Conservation (phyloP, 2,329 filamentous ascomycete species). For the Aspergillus ustus region DNA sequence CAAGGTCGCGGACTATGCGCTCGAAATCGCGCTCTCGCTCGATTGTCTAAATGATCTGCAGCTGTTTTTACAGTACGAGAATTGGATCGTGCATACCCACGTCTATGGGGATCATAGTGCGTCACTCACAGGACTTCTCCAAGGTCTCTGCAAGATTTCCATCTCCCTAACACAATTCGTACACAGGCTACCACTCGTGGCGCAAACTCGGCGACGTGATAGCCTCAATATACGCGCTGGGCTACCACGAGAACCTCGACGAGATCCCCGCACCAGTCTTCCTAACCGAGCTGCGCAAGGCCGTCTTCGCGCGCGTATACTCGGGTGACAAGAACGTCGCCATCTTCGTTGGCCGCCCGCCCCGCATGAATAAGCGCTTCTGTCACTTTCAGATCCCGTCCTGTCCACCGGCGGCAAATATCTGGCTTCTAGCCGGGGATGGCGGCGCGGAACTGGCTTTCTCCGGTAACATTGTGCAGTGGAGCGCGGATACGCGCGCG, state of each 20-base stretch:
- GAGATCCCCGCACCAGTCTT: slow-evolving; percentile 29
- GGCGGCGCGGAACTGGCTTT: too few relatives aligned
- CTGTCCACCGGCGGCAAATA: too few relatives aligned
- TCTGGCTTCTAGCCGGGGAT: too few relatives aligned
- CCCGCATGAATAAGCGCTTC: slow-evolving; percentile 48
- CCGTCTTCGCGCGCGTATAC: slow-evolving; percentile 48
- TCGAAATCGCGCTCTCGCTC: slow-evolving; percentile 42
- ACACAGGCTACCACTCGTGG: slow-evolving; percentile 55
- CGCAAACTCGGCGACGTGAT: slow-evolving; percentile 53
- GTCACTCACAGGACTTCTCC: slow-evolving; percentile 7
- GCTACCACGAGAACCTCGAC: not conserved
- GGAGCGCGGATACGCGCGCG: too few relatives aligned
- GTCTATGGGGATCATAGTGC: slow-evolving; percentile 52
- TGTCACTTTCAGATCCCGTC: slow-evolving; percentile 39
- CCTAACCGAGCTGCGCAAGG: slow-evolving; percentile 44
- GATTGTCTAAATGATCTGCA: slow-evolving; percentile 51
- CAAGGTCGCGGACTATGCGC: slow-evolving; percentile 28
- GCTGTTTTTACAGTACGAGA: slow-evolving; percentile 52
- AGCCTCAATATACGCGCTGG: slow-evolving; percentile 50
- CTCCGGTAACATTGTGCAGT: too few relatives aligned
- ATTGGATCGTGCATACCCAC: slow-evolving; percentile 52
- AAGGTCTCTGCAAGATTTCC: too few relatives aligned
- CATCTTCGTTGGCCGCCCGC: slow-evolving; percentile 54
- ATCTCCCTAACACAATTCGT: too few relatives aligned
- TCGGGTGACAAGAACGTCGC: slow-evolving; percentile 54